Percentiles rank a stretch among this genome's conserved stretches.
These are phyloP conservation scores for Pyrenophora seminiperda DNA, from an alignment of 2,329 filamentous ascomycete species.

Conservation along the genomic window DNA sequence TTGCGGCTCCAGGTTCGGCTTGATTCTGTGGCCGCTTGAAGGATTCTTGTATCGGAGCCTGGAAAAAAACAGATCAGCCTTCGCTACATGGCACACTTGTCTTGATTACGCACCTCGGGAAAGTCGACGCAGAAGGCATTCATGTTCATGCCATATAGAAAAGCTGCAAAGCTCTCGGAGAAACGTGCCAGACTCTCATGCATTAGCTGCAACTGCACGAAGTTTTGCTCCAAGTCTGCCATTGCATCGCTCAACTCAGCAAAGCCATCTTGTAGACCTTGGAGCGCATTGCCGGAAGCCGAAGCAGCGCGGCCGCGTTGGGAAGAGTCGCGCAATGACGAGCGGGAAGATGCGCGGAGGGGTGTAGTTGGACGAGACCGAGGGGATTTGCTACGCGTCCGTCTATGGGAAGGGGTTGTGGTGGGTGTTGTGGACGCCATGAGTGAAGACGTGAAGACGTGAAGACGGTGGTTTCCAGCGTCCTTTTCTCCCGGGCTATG, in stretches of 20 bases:
- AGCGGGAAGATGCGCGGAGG: slow-evolving; percentile 85
- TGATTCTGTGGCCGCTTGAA: slow-evolving; percentile 60
- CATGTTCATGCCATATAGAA: slow-evolving; percentile 97
- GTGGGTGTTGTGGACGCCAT: slow-evolving; percentile 36
- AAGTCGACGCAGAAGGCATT: slow-evolving; percentile 99
- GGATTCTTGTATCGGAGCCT: slow-evolving; percentile 84
- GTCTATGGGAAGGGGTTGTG: slow-evolving; percentile 35
- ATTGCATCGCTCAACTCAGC: slow-evolving; percentile 92
- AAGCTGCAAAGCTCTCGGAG: slow-evolving; percentile 93
- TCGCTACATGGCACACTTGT: not conserved
- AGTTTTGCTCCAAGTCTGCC: slow-evolving; percentile 94
- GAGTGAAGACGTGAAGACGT: not conserved
- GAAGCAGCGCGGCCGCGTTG: slow-evolving; percentile 50
- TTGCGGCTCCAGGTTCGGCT: slow-evolving; percentile 28
- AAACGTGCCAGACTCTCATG: slow-evolving; percentile 93
- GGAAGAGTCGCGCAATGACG: slow-evolving; percentile 71
- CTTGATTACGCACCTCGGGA: slow-evolving; percentile 70
- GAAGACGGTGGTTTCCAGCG: not conserved
- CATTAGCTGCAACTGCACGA: slow-evolving; percentile 96
- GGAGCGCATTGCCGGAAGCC: slow-evolving; percentile 70
- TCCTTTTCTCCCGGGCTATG: no score
- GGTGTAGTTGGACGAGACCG: slow-evolving; percentile 86
- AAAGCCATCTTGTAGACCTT: slow-evolving; percentile 85
- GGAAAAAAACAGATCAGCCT: not conserved
- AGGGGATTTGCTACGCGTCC: slow-evolving; percentile 62